Percentiles rank a stretch among this genome's conserved stretches.
phyloP scores from a whole-genome alignment of 345 rosid genomes.

The Heritiera fomes region DNA sequence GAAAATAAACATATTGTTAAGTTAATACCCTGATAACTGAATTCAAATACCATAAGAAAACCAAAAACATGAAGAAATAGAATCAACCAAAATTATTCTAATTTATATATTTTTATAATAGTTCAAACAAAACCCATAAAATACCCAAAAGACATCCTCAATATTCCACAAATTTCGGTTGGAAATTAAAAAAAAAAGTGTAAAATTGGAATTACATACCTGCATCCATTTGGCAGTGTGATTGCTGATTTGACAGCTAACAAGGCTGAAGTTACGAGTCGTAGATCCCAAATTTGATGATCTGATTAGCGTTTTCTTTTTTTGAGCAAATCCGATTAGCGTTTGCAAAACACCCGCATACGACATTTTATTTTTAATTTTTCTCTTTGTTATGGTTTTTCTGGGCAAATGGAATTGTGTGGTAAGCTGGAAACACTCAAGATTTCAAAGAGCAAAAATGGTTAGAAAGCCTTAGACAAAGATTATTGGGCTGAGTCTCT shows the following conservation, averaged over 20 bases:
- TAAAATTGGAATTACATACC: slow-evolving; percentile 36
- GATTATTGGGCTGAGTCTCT: no score
- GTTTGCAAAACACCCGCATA: slow-evolving; percentile 46
- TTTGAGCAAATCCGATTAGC: no score
- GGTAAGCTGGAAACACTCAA: background rate
- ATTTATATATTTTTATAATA: background rate
- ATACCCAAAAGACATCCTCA: background rate
- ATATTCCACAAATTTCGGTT: slow-evolving; percentile 3
- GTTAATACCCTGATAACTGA: background rate
- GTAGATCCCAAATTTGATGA: slow-evolving; percentile 43
- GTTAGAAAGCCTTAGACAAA: background rate
- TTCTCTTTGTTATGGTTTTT: background rate
- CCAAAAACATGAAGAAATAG: background rate
- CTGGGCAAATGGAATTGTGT: background rate
- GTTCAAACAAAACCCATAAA: background rate
- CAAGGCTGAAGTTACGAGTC: slow-evolving; percentile 49
- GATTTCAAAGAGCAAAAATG: background rate
- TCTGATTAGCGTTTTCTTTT: no score
- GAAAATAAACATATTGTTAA: background rate
- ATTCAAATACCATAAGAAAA: background rate
- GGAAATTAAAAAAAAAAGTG: background rate
- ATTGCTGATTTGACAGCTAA: slow-evolving; percentile 44
- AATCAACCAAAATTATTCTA: background rate
- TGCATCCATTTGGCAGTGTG: slow-evolving; percentile 99
- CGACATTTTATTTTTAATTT: slow-evolving; percentile 43